phyloP scores from a whole-genome alignment of 257 asterid genomes.

The Penstemon eatonii region DNA sequence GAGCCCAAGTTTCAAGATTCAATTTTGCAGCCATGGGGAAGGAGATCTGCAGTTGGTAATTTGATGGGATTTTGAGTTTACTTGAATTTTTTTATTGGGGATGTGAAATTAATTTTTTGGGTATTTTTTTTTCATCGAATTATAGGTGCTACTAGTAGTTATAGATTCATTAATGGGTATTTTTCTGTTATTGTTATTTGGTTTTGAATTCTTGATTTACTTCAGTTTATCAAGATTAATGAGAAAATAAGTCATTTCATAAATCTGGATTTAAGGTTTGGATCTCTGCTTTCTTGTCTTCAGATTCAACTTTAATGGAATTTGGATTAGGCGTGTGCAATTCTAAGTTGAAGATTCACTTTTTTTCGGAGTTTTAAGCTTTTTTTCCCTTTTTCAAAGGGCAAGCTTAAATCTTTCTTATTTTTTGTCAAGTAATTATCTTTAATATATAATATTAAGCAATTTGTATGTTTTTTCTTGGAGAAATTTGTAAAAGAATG shows the following conservation, averaged over 20 bases:
- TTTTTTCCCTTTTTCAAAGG: neutral
- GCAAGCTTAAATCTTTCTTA: neutral
- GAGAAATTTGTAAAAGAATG: neutral
- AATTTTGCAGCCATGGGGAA: conserved; percentile 41
- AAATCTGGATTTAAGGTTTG: neutral
- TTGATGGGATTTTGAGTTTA: conserved; percentile 37
- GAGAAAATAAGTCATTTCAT: conserved; percentile 9
- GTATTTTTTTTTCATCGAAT: conserved; percentile 30
- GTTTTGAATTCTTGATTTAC: conserved; percentile 1
- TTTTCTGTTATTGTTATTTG: conserved; percentile 14
- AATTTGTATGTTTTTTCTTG: neutral
- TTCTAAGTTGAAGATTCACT: neutral
- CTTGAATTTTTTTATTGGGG: conserved; percentile 2
- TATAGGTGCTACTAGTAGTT: conserved; percentile 17
- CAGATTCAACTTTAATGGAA: neutral
- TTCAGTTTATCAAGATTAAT: conserved; percentile 23
- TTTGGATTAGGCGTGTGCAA: neutral
- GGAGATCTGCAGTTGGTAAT: conserved; percentile 48
- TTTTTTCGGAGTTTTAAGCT: neutral
- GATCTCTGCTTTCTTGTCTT: conserved; percentile 12
- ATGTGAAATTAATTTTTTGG: conserved; percentile 28
- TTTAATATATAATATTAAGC: neutral
- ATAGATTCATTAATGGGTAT: conserved; percentile 7
- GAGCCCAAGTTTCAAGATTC: conserved; percentile 43
- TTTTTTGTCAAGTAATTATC: neutral